Evolutionary conservation across 1,139 yeast species (phyloP).

Genomic region (Hyphopichia burtonii): DNA sequence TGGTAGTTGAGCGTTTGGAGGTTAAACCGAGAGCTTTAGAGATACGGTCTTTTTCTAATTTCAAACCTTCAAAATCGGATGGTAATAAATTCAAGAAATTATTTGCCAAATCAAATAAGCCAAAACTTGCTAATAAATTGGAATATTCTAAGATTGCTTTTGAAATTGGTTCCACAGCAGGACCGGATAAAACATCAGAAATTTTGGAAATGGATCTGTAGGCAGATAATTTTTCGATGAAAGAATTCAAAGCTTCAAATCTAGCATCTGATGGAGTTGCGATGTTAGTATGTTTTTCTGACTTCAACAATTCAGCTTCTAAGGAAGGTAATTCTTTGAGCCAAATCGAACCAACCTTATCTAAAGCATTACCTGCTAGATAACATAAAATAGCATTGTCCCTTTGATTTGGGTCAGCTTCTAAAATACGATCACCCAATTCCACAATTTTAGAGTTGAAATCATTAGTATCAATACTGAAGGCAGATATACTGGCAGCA

Average conservation of each 20-base stretch:
- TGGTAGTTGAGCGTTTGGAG: not conserved
- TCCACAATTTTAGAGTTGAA: constrained; percentile 57
- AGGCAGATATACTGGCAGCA: constrained; percentile 67
- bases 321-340: constrained; percentile 63
- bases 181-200: constrained; percentile 43
- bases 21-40: constrained; percentile 47
- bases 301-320: constrained; percentile 53
- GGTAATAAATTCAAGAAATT: constrained; percentile 72
- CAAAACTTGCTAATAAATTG: constrained; percentile 75
- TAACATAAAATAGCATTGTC: constrained; percentile 77
- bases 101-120: constrained; percentile 80
- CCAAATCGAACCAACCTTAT: constrained; percentile 82
- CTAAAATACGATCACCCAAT: constrained; percentile 68
- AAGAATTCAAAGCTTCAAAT: constrained; percentile 73
- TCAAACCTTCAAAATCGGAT: constrained; percentile 42
- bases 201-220: constrained; percentile 57
- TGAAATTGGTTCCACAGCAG: constrained; percentile 52
- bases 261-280: constrained; percentile 82
- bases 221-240: constrained; percentile 80
- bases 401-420: constrained; percentile 43
- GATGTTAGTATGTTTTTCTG: constrained; percentile 34
- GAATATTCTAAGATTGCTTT: constrained; percentile 74
- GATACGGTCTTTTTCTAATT: constrained; percentile 73
- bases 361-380: constrained; percentile 78
- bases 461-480: constrained; percentile 42